Evolutionary conservation across 2,329 filamentous ascomycete genomes (phyloP).

Genomic region (Hypoxylon sp.): DNA sequence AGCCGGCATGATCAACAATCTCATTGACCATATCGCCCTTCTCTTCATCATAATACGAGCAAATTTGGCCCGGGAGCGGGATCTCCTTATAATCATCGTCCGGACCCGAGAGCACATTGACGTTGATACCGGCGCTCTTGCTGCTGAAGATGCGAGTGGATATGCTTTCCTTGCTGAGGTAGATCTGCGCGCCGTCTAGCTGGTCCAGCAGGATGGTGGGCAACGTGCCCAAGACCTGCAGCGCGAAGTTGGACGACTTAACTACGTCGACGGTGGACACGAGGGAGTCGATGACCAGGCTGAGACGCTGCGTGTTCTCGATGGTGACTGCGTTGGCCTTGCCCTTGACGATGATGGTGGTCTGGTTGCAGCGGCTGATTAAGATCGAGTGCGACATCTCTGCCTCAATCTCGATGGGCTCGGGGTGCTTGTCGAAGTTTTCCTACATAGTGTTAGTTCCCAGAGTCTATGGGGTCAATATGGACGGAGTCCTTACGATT

Average conservation of each 20-base stretch:
- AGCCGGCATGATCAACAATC: constrained; percentile 95
- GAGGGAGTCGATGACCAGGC: constrained; percentile 88
- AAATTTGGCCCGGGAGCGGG: constrained; percentile 90
- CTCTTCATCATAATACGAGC: constrained; percentile 77
- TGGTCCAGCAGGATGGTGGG: constrained; percentile 94
- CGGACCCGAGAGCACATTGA: constrained; percentile 80
- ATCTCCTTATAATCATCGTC: constrained; percentile 90
- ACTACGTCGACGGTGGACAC: constrained; percentile 95
- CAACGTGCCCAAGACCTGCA: constrained; percentile 89
- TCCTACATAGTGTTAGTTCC: constrained; percentile 68
- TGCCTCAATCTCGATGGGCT: constrained; percentile 85
- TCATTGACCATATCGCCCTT: constrained; percentile 87
- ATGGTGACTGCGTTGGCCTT: constrained; percentile 98
- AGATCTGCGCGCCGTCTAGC: constrained; percentile 90
- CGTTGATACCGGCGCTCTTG: constrained; percentile 89
- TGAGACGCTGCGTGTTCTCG: constrained; percentile 88
- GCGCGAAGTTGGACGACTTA: constrained; percentile 92
- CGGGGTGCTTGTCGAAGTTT: constrained; percentile 85
- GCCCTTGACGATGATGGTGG: constrained; percentile 88
- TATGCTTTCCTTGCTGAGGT: constrained; percentile 84
- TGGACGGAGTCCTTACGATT: constrained; percentile 69
- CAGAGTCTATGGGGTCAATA: neutral
- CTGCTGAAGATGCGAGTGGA: constrained; percentile 88
- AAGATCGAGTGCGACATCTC: constrained; percentile 89
- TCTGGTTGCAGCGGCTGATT: constrained; percentile 92